Evolutionary conservation across 805 yeast species (phyloP), one percentile per base, ranked within the genome.

Genomic region (baker's yeast (Saccharomyces cerevisiae)): DNA sequence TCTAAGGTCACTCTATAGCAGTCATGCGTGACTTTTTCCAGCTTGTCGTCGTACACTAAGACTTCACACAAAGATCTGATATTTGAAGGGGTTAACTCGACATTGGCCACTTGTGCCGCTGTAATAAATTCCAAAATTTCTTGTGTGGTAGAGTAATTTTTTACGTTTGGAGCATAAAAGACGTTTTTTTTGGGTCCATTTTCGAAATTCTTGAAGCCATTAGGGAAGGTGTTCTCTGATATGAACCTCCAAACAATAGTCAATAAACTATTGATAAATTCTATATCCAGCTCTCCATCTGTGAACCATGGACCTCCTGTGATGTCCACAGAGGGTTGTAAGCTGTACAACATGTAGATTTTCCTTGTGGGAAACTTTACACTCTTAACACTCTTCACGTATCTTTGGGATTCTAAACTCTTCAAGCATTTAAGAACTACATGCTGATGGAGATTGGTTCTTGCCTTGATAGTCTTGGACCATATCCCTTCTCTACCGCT

Each of bases 231-330:
- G 61, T 79, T 81, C 31, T 83, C 79, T 1, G 92, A 87, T 9
- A 89, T 84, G 69, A 75, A 92, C 60, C 94, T 77, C 96, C 97
- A 94, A 6, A 91, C 83, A 47, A 91, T 91, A 22, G 89, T 82
- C 59, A 89, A 70, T 53, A 94, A 73, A 49, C 89, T 82, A 60
- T 89, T 92, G 55, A 94, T 91, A 64, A 94, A 94, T 70, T 92
- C 98, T 2, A 89, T 83, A 67, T 94, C 99, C 54, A 94, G 76
- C 70, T 94, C 98, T 36, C 91, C 83, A 67, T 94, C 99, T 0
- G 97, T 90, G 67, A 91, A 94, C 99, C 99, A 94, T 3, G 98
- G 98, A 4, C 99, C 99, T 59, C 99, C 99, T 0, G 98, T 94
- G 41, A 94, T 94, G 60, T 92, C 98, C 31, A 89, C 84, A 2